These are phyloP conservation scores for Capsicum pubescens DNA, from an alignment of 257 asterid genomes.

Conservation along the genomic window DNA sequence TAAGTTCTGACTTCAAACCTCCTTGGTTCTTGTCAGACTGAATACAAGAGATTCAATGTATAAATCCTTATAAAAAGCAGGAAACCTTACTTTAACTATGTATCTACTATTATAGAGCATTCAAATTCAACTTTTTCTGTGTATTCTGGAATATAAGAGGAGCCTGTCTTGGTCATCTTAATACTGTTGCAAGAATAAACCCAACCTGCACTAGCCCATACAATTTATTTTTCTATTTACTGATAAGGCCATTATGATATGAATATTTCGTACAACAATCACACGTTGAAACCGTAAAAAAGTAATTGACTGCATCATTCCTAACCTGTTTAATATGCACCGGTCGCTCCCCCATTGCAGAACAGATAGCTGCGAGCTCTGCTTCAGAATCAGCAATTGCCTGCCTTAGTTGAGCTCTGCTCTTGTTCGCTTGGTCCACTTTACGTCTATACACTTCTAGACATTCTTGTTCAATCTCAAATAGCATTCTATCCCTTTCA, in stretches of 20 bases:
- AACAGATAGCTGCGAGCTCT: constrained; percentile 86
- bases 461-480: constrained; percentile 91
- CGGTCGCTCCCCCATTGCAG: constrained; percentile 96
- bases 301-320: constrained; percentile 1
- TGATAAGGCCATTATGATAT: background rate
- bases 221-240: background rate
- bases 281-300: background rate
- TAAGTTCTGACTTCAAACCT: constrained; percentile 82
- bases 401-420: constrained; percentile 91
- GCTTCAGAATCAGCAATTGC: constrained; percentile 99
- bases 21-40: constrained; percentile 77
- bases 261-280: background rate
- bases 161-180: background rate
- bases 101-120: background rate
- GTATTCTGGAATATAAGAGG: constrained; percentile 10
- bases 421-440: constrained; percentile 92
- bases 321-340: constrained; percentile 59
- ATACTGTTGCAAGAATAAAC: background rate
- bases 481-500: constrained; percentile 82
- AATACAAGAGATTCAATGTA: constrained; percentile 23
- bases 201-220: background rate
- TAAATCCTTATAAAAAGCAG: background rate
- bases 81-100: background rate
- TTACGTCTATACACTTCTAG: constrained; percentile 89
- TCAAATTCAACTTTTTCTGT: background rate